Evolutionary conservation across 768 basidiomycete species (phyloP).

Genomic region (Chiua virens): DNA sequence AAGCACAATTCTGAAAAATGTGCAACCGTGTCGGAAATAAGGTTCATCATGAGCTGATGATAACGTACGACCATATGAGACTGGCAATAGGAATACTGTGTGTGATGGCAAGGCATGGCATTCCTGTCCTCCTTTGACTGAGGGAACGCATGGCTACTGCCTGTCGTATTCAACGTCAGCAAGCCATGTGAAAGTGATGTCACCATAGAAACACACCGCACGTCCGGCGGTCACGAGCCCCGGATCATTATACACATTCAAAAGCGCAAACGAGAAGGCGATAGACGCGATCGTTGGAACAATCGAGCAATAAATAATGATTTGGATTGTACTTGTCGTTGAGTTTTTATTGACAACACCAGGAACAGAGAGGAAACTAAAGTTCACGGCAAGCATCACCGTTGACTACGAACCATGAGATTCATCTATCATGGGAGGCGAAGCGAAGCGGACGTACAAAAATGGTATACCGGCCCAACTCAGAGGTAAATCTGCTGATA

Average conservation of each 20-base stretch:
- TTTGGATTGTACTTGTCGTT: not conserved
- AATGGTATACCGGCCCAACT: conserved; percentile 13
- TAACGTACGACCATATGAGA: conserved; percentile 14
- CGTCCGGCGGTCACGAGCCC: not conserved
- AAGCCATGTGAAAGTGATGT: no score
- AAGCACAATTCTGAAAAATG: conserved; percentile 1
- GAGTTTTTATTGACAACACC: not conserved
- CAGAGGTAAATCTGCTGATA: no score
- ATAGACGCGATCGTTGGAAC: conserved; percentile 11
- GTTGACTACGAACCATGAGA: conserved; percentile 8
- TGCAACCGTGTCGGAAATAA: no score
- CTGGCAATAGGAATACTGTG: conserved; percentile 14
- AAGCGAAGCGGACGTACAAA: conserved; percentile 3
- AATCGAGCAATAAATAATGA: conserved; percentile 14
- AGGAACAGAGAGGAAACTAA: conserved; percentile 17
- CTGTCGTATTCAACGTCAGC: not conserved
- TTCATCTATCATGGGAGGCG: not conserved
- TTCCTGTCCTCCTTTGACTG: not conserved
- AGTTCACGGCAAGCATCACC: conserved; percentile 17
- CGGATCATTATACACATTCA: conserved; percentile 13
- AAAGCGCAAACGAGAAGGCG: conserved; percentile 6
- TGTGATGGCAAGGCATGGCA: conserved; percentile 11
- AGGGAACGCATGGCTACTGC: not conserved
- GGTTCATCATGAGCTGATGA: no score
- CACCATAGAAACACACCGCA: conserved; percentile 5